phyloP scores from a whole-genome alignment of 805 yeast species.

The Kluyveromyces starmeri region DNA sequence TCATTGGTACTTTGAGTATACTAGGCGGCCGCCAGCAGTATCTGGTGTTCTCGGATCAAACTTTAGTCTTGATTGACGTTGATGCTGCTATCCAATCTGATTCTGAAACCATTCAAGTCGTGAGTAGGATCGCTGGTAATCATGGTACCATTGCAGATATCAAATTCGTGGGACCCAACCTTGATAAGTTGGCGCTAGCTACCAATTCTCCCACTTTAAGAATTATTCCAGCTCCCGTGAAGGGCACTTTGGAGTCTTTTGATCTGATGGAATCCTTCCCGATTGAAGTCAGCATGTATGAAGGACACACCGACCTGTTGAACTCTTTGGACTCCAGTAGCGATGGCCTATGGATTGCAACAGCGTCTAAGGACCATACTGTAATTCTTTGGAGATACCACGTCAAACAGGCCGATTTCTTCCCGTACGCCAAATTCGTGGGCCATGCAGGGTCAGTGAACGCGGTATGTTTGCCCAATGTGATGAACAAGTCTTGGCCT shows the following conservation, averaged over 20 bases:
- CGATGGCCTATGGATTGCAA: constrained; percentile 85
- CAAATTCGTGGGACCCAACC: constrained; percentile 59
- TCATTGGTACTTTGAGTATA: constrained; percentile 47
- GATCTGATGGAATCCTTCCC: constrained; percentile 24
- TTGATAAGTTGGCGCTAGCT: constrained; percentile 64
- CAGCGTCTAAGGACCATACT: constrained; percentile 83
- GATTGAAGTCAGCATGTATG: constrained; percentile 52
- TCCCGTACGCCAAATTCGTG: constrained; percentile 49
- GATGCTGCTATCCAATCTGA: constrained; percentile 24
- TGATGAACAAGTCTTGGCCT: constrained; percentile 41
- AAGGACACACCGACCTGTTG: constrained; percentile 81
- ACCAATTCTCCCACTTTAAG: constrained; percentile 89
- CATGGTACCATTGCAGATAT: constrained; percentile 94
- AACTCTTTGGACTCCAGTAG: constrained; percentile 68
- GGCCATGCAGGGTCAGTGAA: constrained; percentile 89
- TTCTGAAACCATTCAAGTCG: constrained; percentile 33
- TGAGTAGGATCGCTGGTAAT: constrained; percentile 71
- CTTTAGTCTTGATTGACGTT: constrained; percentile 46
- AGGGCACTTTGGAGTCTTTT: constrained; percentile 3
- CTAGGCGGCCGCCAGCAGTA: constrained; percentile 32
- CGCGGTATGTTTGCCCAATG: constrained; percentile 66
- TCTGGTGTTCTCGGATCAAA: constrained; percentile 75
- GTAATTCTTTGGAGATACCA: constrained; percentile 76
- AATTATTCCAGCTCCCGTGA: constrained; percentile 40
- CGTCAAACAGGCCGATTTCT: constrained; percentile 33